Percentiles rank a stretch among this genome's conserved stretches.
Conservation (phyloP, 2,329 filamentous ascomycete species). For the Colletotrichum aenigma region DNA sequence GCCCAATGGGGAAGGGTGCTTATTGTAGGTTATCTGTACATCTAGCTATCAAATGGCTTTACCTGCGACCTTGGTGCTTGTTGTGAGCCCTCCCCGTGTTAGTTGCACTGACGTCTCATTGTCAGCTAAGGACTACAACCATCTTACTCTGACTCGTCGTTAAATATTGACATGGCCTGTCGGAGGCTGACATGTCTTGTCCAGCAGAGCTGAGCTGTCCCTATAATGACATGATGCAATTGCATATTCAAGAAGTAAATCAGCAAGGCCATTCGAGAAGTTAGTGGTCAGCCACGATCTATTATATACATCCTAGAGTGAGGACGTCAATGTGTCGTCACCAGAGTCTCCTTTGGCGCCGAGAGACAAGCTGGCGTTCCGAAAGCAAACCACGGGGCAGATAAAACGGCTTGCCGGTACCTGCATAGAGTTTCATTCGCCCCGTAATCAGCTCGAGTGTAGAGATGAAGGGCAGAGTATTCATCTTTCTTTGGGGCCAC, state of each 20-base stretch:
- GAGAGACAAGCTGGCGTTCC: not conserved
- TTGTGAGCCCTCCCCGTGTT: not conserved
- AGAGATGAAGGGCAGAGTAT: not conserved
- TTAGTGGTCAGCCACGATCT: not conserved
- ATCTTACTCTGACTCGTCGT: not conserved
- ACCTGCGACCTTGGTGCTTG: not conserved
- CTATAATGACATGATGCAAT: not conserved
- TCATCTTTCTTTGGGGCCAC: not conserved
- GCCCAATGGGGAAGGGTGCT: not conserved
- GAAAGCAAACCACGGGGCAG: not conserved
- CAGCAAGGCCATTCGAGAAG: not conserved
- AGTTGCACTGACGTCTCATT: not conserved
- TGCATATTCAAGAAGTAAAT: not conserved
- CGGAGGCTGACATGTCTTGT: not conserved
- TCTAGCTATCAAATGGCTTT: constrained; percentile 16
- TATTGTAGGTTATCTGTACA: constrained; percentile 16
- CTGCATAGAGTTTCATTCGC: not conserved
- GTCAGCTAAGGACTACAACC: not conserved
- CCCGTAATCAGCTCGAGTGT: not conserved
- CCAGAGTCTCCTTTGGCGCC: not conserved
- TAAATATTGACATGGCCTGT: not conserved
- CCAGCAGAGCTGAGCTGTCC: not conserved
- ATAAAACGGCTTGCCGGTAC: not conserved
- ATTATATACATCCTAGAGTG: not conserved
- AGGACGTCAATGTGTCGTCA: not conserved